Percentiles rank a stretch among this genome's conserved stretches.
These are phyloP conservation scores for Pythium rishiriense DNA, from an alignment of 352 stramenopile species.

Conservation along the genomic window DNA sequence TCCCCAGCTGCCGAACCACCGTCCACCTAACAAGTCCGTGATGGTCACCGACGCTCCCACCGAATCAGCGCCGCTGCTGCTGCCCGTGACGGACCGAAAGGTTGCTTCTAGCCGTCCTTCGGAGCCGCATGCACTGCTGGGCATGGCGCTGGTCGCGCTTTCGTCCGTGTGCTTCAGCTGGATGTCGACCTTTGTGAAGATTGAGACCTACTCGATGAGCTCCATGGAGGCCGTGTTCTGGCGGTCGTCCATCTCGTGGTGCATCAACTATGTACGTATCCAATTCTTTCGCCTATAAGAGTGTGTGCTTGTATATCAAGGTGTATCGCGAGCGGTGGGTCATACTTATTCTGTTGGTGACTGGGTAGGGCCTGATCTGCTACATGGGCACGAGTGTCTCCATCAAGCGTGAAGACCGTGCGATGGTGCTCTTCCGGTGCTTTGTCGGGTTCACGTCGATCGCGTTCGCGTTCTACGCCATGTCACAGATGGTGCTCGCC, in stretches of 20 bases:
- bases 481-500: constrained; percentile 71
- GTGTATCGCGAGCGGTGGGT: no score
- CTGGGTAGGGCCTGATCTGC: no score
- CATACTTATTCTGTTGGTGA: no score
- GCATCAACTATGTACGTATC: constrained; percentile 50
- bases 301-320: no score
- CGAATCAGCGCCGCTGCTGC: constrained; percentile 3
- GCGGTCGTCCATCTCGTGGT: constrained; percentile 50
- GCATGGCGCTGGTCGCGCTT: constrained; percentile 25
- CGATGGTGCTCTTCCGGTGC: constrained; percentile 47
- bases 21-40: background rate
- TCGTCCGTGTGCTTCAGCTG: constrained; percentile 36
- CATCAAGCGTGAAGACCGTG: constrained; percentile 19
- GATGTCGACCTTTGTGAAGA: constrained; percentile 59
- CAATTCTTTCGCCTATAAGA: no score
- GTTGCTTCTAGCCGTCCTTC: background rate
- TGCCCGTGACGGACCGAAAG: background rate
- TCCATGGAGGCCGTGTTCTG: constrained; percentile 68
- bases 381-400: no score
- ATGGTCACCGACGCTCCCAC: background rate
- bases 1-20: no score
- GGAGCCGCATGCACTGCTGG: no score
- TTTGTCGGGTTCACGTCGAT: constrained; percentile 57
- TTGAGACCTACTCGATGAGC: constrained; percentile 39
- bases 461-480: constrained; percentile 65